These are phyloP conservation scores for Fraxinus sp. DNA, from an alignment of 305 asterid genomes.

Conservation along the genomic window DNA sequence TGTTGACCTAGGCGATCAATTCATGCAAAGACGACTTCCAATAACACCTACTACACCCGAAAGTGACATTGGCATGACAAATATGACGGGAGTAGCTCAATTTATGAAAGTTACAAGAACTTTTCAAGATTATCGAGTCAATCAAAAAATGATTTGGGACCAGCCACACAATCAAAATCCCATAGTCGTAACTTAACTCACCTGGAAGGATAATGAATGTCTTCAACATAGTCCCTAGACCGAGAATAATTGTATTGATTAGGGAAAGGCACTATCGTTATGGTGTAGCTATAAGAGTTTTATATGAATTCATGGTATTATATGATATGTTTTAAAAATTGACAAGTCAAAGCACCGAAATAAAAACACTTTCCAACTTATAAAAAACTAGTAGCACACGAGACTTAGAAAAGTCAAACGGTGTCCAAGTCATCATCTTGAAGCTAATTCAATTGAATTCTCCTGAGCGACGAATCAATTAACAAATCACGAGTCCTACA, in stretches of 20 bases:
- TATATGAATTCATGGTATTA: background rate
- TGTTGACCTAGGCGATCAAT: background rate
- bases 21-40: background rate
- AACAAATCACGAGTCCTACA: background rate
- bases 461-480: background rate
- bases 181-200: background rate
- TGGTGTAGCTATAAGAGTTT: background rate
- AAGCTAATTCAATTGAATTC: background rate
- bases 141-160: background rate
- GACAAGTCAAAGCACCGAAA: background rate
- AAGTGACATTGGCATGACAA: background rate
- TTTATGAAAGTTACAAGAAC: background rate
- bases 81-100: background rate
- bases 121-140: background rate
- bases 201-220: background rate
- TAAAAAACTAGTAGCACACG: background rate
- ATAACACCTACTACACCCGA: background rate
- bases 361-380: background rate
- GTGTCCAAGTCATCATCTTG: background rate
- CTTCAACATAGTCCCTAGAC: background rate
- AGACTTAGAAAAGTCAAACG: background rate
- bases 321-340: background rate
- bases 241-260: background rate
- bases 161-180: background rate
- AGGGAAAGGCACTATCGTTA: background rate